These are phyloP conservation scores for Bipolaris zeicola DNA, from an alignment of 2,329 filamentous ascomycete species.

Conservation along the genomic window DNA sequence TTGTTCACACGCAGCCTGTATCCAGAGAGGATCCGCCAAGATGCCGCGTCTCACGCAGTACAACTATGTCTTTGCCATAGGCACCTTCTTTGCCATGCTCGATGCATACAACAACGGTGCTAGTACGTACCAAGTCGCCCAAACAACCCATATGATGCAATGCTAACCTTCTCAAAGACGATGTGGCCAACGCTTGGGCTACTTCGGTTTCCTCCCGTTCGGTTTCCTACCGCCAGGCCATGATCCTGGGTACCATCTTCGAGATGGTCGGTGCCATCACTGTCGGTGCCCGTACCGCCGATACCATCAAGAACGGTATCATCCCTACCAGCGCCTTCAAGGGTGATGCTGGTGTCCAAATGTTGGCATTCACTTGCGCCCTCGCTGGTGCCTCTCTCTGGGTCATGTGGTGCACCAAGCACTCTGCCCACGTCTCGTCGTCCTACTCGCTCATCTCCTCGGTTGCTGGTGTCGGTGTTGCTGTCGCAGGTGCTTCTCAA, in stretches of 20 bases:
- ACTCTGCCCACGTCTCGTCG: constrained; percentile 70
- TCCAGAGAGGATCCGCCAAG: constrained; percentile 15
- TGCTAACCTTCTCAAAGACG: constrained; percentile 56
- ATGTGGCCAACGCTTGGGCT: constrained; percentile 85
- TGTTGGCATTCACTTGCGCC: constrained; percentile 63
- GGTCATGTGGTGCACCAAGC: constrained; percentile 80
- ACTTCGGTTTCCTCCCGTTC: constrained; percentile 82
- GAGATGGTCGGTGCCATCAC: constrained; percentile 56
- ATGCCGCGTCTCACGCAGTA: constrained; percentile 52
- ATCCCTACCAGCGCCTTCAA: constrained; percentile 55
- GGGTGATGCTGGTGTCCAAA: constrained; percentile 54
- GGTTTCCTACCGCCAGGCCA: constrained; percentile 69
- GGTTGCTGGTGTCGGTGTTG: constrained; percentile 55
- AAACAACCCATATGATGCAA: too few relatives aligned
- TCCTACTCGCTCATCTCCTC: constrained; percentile 60
- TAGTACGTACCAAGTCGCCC: constrained; percentile 59
- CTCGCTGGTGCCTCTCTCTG: constrained; percentile 69
- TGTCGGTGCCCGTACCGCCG: constrained; percentile 61
- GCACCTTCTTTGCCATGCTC: constrained; percentile 76
- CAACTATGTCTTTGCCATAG: constrained; percentile 75
- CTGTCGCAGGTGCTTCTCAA: constrained; percentile 61
- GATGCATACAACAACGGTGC: constrained; percentile 81
- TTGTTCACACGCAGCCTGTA: constrained; percentile 18
- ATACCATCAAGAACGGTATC: constrained; percentile 78
- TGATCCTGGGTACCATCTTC: constrained; percentile 54